A percentile compares a stretch with the other conserved stretches of the same genome.
phyloP scores from a whole-genome alignment of 2,329 filamentous ascomycete genomes.

The Stagonosporopsis vannaccii region DNA sequence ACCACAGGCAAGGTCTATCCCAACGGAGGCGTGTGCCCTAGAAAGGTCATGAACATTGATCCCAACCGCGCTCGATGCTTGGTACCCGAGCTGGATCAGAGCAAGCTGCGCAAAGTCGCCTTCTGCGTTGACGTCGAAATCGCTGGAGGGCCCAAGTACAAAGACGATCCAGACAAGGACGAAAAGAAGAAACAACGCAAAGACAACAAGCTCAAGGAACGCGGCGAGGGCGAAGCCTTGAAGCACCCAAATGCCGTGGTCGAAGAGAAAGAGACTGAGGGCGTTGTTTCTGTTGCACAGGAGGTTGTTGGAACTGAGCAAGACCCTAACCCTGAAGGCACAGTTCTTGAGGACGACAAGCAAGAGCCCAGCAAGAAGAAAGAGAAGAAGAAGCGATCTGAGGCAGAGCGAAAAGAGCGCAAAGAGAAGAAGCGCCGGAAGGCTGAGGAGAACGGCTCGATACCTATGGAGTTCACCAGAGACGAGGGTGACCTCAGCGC shows the following conservation, averaged over 20 bases:
- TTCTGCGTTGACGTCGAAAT: constrained; percentile 99
- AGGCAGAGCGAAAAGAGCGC: constrained; percentile 89
- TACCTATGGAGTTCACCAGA: constrained; percentile 82
- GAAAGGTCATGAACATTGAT: constrained; percentile 86
- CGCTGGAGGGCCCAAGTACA: constrained; percentile 82
- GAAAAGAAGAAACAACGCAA: constrained; percentile 60
- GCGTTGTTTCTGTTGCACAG: constrained; percentile 41
- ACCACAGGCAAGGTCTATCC: constrained; percentile 61
- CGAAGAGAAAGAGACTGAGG: constrained; percentile 64
- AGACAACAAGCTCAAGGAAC: constrained; percentile 67
- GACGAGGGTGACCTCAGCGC: constrained; percentile 61
- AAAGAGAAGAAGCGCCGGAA: constrained; percentile 87
- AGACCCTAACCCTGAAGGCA: constrained; percentile 51
- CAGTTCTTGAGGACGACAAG: constrained; percentile 43
- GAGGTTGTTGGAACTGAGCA: constrained; percentile 54
- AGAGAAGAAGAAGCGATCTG: constrained; percentile 95
- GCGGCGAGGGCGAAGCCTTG: constrained; percentile 75
- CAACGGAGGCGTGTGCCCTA: constrained; percentile 76
- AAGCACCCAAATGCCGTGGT: constrained; percentile 68
- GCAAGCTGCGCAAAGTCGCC: constrained; percentile 84
- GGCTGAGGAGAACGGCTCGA: constrained; percentile 84
- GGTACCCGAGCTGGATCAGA: constrained; percentile 78
- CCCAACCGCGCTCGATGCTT: constrained; percentile 78
- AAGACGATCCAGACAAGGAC: constrained; percentile 62
- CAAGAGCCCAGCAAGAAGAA: constrained; percentile 71